Evolutionary conservation across 1,284 basidiomycete species (phyloP), one percentile per base, ranked within the genome.

Genomic region (Pulchroboletus neoregius): DNA sequence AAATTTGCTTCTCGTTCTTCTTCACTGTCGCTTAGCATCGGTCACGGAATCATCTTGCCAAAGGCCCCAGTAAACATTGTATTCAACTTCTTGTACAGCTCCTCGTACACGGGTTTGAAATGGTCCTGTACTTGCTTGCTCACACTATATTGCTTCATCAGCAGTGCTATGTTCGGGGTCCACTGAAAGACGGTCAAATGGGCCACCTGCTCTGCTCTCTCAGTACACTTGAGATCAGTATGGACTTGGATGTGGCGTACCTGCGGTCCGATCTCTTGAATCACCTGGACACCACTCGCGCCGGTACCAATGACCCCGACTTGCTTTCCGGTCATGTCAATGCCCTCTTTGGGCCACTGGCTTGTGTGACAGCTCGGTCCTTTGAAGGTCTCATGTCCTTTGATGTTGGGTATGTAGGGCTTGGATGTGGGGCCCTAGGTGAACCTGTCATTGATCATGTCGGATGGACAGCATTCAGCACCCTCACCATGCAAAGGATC

Each of bases 171-270:
- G n/a, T 58, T 56, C 5, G 55, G 56, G 3, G 55, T 56, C 13
- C 56, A 46, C 30, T 56, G 56, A 32, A 58, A 56, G 2, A 58
- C 49, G 9, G 49, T 53, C 12, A 58, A 22, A 16, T 56, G 53
- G 0, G 20, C 26, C 2, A 49, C 49, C 54, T 56, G 18, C 13
- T n/a, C 7, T 11, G n/a, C 1, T 13, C 2, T 10, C 7, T 40
- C 15, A 43, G 46, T 8, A 3, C 3, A 3, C 7, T 27, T 26
- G 8, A n/a, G 5, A 9, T n/a, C 2, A 6, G 6, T 7, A n/a
- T 11, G 10, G n/a, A n/a, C n/a, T n/a, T n/a, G 10, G 40, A 16
- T 4, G 26, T 5, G 26, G 13, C 49, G 16, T 26, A 56, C 56
- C 12, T 49, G 39, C 27, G 32, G 39, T 22, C 56, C 55, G 9